Conservation (phyloP, 2,329 filamentous ascomycete species). For the Scorias spongiosa region DNA sequence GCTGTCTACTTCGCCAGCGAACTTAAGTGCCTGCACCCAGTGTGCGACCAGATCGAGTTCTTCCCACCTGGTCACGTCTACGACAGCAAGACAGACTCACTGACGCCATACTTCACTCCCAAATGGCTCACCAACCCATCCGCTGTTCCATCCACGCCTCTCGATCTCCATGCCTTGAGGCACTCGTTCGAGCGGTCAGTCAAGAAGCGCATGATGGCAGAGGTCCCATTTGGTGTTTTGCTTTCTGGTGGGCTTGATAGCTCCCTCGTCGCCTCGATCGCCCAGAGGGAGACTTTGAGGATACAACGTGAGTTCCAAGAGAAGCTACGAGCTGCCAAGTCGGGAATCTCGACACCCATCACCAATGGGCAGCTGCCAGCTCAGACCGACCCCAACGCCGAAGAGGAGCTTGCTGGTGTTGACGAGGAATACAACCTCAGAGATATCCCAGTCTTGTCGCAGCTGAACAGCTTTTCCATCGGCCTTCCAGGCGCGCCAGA, state of each 20-base stretch:
- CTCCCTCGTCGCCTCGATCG: constrained; percentile 85
- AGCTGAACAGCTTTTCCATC: constrained; percentile 98
- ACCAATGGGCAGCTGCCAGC: constrained; percentile 25
- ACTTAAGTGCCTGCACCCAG: constrained; percentile 79
- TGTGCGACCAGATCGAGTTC: constrained; percentile 86
- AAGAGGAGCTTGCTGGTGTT: constrained; percentile 74
- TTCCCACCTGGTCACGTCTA: constrained; percentile 95
- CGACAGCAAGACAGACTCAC: constrained; percentile 77
- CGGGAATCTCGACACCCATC: constrained; percentile 17
- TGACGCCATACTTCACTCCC: constrained; percentile 80
- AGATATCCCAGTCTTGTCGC: constrained; percentile 78
- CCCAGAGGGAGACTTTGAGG: constrained; percentile 70
- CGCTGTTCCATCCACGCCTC: constrained; percentile 61
- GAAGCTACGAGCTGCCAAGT: constrained; percentile 27
- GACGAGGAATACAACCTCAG: constrained; percentile 82
- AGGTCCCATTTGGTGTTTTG: constrained; percentile 93
- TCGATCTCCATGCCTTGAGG: constrained; percentile 72
- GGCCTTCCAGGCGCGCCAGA: constrained; percentile 87
- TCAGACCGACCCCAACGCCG: constrained; percentile 27
- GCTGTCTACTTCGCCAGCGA: constrained; percentile 94
- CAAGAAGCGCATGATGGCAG: constrained; percentile 93
- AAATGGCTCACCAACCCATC: constrained; percentile 72
- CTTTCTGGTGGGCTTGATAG: constrained; percentile 93
- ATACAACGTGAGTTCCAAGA: constrained; percentile 19
- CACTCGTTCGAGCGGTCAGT: constrained; percentile 78